Percentiles rank a stretch among this genome's conserved stretches.
Conservation (phyloP, 148 eudicot species). For the Rhododendron molle region DNA sequence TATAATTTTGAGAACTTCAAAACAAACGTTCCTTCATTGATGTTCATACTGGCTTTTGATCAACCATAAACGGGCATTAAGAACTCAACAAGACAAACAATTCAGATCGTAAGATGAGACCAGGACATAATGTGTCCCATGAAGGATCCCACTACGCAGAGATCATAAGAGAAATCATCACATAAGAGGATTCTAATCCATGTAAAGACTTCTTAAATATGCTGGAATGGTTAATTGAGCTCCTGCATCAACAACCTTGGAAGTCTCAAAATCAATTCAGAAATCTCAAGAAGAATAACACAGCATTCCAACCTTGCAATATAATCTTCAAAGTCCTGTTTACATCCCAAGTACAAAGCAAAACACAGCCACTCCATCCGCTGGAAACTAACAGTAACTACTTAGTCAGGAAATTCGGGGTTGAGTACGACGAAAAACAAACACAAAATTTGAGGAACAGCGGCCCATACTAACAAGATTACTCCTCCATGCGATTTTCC, state of each 20-base stretch:
- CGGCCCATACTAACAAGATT: slow-evolving; percentile 9
- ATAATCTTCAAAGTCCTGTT: background rate
- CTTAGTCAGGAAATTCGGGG: background rate
- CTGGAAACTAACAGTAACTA: background rate
- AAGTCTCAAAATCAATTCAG: background rate
- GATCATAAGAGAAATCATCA: background rate
- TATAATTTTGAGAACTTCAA: no score
- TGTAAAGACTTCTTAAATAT: background rate
- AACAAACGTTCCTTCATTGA: no score
- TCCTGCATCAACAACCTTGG: background rate
- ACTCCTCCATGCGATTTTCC: slow-evolving; percentile 71
- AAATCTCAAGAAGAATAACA: background rate
- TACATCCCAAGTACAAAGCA: background rate
- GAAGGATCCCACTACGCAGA: background rate
- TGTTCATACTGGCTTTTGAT: no score
- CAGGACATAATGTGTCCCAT: background rate
- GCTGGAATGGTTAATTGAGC: background rate
- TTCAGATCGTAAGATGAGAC: background rate
- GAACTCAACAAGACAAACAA: no score
- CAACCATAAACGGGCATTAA: no score
- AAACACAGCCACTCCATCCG: background rate
- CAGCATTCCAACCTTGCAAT: background rate
- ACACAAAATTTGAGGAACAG: background rate
- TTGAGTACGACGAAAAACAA: background rate
- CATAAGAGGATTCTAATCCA: background rate